Evolutionary conservation across 495 filamentous ascomycete species (phyloP).

Genomic region (Cenococcum geophilum): DNA sequence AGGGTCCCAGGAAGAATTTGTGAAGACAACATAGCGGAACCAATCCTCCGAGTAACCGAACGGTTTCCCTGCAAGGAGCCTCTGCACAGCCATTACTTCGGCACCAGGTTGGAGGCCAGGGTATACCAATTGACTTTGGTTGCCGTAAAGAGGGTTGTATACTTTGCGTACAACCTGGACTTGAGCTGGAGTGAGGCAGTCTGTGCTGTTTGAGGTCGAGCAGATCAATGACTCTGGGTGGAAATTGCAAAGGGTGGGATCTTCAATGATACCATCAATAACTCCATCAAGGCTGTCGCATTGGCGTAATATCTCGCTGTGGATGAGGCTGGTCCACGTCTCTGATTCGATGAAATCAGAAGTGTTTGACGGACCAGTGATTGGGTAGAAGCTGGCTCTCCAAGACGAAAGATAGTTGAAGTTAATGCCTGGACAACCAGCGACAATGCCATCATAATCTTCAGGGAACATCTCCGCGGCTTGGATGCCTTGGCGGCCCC

Average conservation of each 20-base stretch:
- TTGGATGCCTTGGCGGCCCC: slow-evolving; percentile 50
- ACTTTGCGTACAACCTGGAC: neutral
- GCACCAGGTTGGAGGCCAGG: slow-evolving; percentile 28
- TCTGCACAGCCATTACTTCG: neutral
- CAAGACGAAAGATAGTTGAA: slow-evolving; percentile 48
- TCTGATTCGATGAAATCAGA: slow-evolving; percentile 22
- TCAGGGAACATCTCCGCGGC: slow-evolving; percentile 45
- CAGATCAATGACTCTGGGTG: slow-evolving; percentile 24
- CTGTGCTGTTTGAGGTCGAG: slow-evolving; percentile 8
- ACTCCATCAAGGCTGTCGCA: slow-evolving; percentile 33
- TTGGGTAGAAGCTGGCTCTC: slow-evolving; percentile 48
- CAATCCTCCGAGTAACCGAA: slow-evolving; percentile 22
- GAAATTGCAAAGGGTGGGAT: slow-evolving; percentile 27
- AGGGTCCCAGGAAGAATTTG: slow-evolving; percentile 44
- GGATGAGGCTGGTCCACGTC: slow-evolving; percentile 25
- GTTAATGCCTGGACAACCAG: slow-evolving; percentile 35
- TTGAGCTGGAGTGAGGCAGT: slow-evolving; percentile 21
- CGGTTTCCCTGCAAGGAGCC: neutral
- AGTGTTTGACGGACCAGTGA: slow-evolving; percentile 38
- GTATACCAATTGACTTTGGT: slow-evolving; percentile 27
- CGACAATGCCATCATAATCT: slow-evolving; percentile 46
- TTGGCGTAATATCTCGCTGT: slow-evolving; percentile 29
- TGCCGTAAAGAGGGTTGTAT: neutral
- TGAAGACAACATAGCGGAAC: slow-evolving; percentile 51
- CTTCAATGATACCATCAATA: slow-evolving; percentile 33